Evolutionary conservation across 2,329 filamentous ascomycete species (phyloP).

Genomic region (Didymella lethalis): DNA sequence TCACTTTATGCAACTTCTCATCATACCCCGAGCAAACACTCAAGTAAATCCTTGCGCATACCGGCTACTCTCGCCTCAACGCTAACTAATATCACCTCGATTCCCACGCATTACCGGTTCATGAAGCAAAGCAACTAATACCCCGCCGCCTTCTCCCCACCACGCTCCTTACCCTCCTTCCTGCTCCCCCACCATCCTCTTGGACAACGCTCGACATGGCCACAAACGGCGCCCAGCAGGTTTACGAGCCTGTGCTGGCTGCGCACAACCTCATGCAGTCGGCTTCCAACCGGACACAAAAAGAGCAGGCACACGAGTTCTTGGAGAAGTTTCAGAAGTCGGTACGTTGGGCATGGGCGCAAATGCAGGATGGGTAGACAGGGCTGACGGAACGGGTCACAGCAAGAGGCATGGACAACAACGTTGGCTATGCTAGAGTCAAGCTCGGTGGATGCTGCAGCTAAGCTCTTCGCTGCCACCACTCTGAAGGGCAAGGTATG

Average conservation of each 20-base stretch:
- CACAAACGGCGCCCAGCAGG: constrained; percentile 69
- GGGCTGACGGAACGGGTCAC: constrained; percentile 38
- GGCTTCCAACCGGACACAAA: constrained; percentile 79
- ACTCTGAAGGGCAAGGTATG: constrained; percentile 96
- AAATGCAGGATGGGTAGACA: constrained; percentile 18
- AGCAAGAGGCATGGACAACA: constrained; percentile 91
- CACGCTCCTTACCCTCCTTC: constrained; percentile 25
- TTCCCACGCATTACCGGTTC: constrained; percentile 20
- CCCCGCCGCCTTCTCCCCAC: constrained; percentile 40
- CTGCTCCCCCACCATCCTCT: constrained; percentile 29
- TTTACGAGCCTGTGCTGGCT: constrained; percentile 83
- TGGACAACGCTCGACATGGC: constrained; percentile 65
- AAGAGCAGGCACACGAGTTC: constrained; percentile 89
- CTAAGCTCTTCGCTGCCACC: constrained; percentile 93
- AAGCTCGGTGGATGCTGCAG: constrained; percentile 75
- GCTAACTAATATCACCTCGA: constrained; percentile 12
- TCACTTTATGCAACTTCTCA: constrained; percentile 41
- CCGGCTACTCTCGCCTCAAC: constrained; percentile 4
- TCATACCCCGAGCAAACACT: constrained; percentile 24
- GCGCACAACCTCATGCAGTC: constrained; percentile 91
- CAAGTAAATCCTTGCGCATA: constrained; percentile 25
- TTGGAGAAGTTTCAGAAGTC: constrained; percentile 98
- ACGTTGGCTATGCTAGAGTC: constrained; percentile 88
- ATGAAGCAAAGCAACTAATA: constrained; percentile 38
- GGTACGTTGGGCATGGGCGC: constrained; percentile 62